phyloP scores from a whole-genome alignment of 441 rosid genomes.

The Isatis lusitanica region DNA sequence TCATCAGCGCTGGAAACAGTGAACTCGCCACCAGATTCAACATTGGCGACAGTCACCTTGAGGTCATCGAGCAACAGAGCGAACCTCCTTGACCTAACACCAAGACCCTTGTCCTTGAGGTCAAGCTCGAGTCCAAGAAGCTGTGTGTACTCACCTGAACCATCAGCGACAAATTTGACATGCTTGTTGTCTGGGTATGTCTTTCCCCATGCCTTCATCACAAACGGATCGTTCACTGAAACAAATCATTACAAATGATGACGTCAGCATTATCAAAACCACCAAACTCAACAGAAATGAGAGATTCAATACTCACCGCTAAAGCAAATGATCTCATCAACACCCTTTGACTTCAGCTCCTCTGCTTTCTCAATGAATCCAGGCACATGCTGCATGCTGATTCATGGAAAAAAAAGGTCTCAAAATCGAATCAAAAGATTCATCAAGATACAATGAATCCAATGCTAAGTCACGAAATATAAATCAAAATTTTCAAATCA shows the following conservation, averaged over 20 bases:
- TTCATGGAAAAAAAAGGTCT: background rate
- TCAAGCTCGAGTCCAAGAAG: slow-evolving; percentile 94
- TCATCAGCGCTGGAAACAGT: slow-evolving; percentile 86
- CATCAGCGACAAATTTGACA: slow-evolving; percentile 87
- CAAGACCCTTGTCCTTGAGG: slow-evolving; percentile 80
- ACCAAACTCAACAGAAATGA: too few species aligned
- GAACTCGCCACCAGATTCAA: slow-evolving; percentile 87
- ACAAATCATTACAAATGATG: background rate
- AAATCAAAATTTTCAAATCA: background rate
- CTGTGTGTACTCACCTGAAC: slow-evolving; percentile 76
- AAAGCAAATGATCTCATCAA: slow-evolving; percentile 69
- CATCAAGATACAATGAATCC: too few species aligned
- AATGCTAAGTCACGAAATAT: too few species aligned
- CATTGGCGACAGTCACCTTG: slow-evolving; percentile 81
- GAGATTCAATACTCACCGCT: slow-evolving; percentile 52
- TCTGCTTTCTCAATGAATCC: slow-evolving; percentile 88
- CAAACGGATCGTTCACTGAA: slow-evolving; percentile 90
- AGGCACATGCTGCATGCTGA: slow-evolving; percentile 87
- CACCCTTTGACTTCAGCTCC: slow-evolving; percentile 79
- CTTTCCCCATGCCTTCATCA: slow-evolving; percentile 97
- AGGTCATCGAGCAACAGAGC: slow-evolving; percentile 84
- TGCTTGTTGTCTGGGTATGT: slow-evolving; percentile 88
- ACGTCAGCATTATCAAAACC: background rate
- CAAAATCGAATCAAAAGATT: too few species aligned
- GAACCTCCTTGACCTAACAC: slow-evolving; percentile 80